Conservation (phyloP, 2,329 filamentous ascomycete genomes). For the Daldinia sp. region DNA sequence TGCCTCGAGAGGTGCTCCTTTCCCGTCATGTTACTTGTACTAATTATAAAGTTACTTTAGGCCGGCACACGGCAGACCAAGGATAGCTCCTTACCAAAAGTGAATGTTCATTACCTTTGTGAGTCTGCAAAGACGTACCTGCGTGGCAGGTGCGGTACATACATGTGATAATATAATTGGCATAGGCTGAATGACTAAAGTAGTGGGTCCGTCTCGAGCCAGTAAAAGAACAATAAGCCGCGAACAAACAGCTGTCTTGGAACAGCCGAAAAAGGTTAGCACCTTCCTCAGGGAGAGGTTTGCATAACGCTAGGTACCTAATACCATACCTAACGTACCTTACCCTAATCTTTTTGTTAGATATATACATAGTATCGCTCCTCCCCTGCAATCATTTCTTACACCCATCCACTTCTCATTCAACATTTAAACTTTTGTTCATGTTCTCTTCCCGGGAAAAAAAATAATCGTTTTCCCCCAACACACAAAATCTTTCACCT, state of each 20-base stretch:
- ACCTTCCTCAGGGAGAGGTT: background rate
- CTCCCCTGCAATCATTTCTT: background rate
- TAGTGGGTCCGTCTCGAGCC: background rate
- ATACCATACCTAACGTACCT: background rate
- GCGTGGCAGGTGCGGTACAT: background rate
- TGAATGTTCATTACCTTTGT: background rate
- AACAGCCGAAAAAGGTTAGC: slow-evolving; percentile 22
- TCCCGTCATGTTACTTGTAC: background rate
- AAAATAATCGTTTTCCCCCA: background rate
- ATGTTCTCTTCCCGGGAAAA: background rate
- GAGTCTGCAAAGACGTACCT: background rate
- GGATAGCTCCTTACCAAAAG: background rate
- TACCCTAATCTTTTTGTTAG: background rate
- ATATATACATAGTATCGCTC: background rate
- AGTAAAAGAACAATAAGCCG: slow-evolving; percentile 21
- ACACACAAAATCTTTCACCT: background rate
- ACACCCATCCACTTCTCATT: background rate
- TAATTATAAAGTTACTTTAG: background rate
- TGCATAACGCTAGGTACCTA: background rate
- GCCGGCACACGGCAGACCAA: background rate
- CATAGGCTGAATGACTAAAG: background rate
- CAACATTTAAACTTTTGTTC: slow-evolving; percentile 8
- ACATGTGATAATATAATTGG: slow-evolving; percentile 7
- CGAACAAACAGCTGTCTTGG: slow-evolving; percentile 28
- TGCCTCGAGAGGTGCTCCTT: background rate